Evolutionary conservation across 192 early-diverging fungal genomes (phyloP).

Genomic region (Gigaspora rosea): DNA sequence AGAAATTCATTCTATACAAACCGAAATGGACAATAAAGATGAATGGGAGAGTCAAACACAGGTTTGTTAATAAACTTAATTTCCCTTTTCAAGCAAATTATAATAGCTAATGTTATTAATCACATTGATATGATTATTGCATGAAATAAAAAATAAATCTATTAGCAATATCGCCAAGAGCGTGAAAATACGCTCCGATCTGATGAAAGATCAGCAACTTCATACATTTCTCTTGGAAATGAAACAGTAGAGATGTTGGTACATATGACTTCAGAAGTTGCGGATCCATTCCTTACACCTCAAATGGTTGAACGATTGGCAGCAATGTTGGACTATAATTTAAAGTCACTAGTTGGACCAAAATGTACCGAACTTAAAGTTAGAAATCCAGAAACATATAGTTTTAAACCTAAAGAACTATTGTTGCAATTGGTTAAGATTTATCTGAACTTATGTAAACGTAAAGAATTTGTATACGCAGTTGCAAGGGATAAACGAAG

Average conservation of each 20-base stretch:
- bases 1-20: constrained; percentile 81
- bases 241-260: constrained; percentile 94
- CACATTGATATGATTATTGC: background rate
- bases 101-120: background rate
- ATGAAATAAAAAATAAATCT: background rate
- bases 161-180: constrained; percentile 62
- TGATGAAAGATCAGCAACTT: constrained; percentile 82
- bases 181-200: constrained; percentile 54
- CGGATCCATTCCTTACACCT: constrained; percentile 81
- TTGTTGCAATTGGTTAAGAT: constrained; percentile 84
- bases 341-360: constrained; percentile 87
- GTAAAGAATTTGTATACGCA: constrained; percentile 69
- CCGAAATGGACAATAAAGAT: constrained; percentile 66
- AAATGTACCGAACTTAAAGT: constrained; percentile 82
- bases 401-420: constrained; percentile 82
- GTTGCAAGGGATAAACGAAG: constrained; percentile 85
- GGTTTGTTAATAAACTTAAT: constrained; percentile 36
- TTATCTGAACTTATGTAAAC: constrained; percentile 73
- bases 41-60: constrained; percentile 52
- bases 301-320: constrained; percentile 92
- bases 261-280: constrained; percentile 78
- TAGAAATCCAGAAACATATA: constrained; percentile 81
- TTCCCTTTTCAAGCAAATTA: background rate
- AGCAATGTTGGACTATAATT: constrained; percentile 97
- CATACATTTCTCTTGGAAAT: constrained; percentile 84